Evolutionary conservation across 2,329 filamentous ascomycete genomes (phyloP), one percentile per base, ranked within the genome.

Genomic region (Blumeria hordei): DNA sequence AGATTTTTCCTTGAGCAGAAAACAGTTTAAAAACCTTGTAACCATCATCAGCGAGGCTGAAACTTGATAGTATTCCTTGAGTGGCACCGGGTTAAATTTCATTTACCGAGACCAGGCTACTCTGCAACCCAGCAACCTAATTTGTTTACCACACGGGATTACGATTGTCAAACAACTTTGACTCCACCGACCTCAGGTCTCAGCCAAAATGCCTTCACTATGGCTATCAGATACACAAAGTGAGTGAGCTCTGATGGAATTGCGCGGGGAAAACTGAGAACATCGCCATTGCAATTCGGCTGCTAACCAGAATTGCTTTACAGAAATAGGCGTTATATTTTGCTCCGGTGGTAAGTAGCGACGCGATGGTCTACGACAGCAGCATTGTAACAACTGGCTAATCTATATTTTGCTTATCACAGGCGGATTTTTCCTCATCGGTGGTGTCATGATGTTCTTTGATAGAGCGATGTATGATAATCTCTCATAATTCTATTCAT

Each of bases 151-250:
- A 21, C 18, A 41, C 4, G 21, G 7, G 36, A 16, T 16, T 51
- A 10, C 56, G 4, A 28, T 2, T 4, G 2, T 4, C 21, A 28
- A 2, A 28, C 21, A 4, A 2, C 21, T 4, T 28, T 28, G 4
- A 28, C 21, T 4, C 21, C 21, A 2, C 21, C 21, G 21, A 28
- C 21, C 21, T 28, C 21, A 28, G 21, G 21, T 28, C 21, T 4
- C 21, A 28, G 21, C 21, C 58, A 65, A 61, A 41, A 67, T 67
- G 65, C 65, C 65, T 60, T 63, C 86, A 58, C 93, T 94, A 85
- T 96, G 90, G 90, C 76, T 96, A 65, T 85, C 88, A 64, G 90
- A 96, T 71, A 79, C 84, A 67, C 90, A 96, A 70, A 96, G 90
- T 94, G 76, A 65, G 84, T 74, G 36, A 18, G 33, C 57, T 59